Conservation (phyloP, 2,329 filamentous ascomycete species). For the Colletotrichum navitas region DNA sequence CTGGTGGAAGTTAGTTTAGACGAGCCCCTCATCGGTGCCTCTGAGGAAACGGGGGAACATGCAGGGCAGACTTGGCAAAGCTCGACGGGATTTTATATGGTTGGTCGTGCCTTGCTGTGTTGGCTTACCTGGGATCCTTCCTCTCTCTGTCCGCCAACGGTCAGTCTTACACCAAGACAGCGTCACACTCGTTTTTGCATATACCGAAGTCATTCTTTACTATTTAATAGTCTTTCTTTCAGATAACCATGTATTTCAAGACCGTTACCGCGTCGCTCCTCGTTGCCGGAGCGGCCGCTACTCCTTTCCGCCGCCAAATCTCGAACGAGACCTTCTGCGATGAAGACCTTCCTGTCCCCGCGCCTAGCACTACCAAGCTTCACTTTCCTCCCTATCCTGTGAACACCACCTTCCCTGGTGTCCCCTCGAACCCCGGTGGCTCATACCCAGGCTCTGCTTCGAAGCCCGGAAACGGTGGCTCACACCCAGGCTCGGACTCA, state of each 20-base stretch:
- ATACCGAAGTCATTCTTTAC: conserved; percentile 31
- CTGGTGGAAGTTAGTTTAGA: conserved; percentile 5
- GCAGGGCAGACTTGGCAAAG: conserved; percentile 18
- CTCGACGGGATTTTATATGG: conserved; percentile 35
- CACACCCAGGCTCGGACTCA: conserved; percentile 1
- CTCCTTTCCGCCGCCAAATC: conserved; percentile 33
- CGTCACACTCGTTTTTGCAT: conserved; percentile 33
- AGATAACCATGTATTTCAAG: conserved; percentile 36
- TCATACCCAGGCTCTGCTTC: conserved; percentile 4
- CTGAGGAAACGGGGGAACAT: neutral
- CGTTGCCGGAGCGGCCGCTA: conserved; percentile 39
- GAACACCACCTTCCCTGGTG: conserved; percentile 35
- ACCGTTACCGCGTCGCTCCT: conserved; percentile 36
- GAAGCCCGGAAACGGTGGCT: conserved; percentile 10
- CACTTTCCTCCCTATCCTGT: conserved; percentile 29
- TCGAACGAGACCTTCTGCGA: conserved; percentile 40
- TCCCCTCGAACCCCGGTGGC: conserved; percentile 23
- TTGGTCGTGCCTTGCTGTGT: neutral
- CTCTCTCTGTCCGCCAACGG: conserved; percentile 10
- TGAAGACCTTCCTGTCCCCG: conserved; percentile 19
- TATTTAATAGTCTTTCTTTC: conserved; percentile 21
- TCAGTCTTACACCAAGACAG: conserved; percentile 21
- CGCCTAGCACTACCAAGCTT: conserved; percentile 21
- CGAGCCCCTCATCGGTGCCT: neutral
- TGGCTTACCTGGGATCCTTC: neutral